Evolutionary conservation across 2,329 filamentous ascomycete genomes (phyloP).

Genomic region (Pseudocercospora cruenta): DNA sequence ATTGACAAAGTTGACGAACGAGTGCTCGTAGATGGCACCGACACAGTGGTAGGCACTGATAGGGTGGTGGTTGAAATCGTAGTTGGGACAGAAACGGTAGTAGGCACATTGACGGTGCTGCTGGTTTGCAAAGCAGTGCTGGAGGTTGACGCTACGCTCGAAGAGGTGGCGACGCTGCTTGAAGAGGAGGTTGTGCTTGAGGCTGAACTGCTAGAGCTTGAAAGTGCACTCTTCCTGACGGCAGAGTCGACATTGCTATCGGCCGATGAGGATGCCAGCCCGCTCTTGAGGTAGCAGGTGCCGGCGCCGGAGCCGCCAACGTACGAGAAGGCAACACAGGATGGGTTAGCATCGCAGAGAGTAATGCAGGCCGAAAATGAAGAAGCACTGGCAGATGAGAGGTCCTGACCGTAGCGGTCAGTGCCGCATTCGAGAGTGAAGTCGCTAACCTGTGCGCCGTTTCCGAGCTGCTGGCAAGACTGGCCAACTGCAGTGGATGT

Average conservation of each 20-base stretch:
- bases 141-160: background rate
- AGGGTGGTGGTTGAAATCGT: too few species aligned
- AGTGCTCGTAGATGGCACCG: too few species aligned
- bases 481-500: background rate
- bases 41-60: too few species aligned
- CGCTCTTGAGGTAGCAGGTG: background rate
- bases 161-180: too few species aligned
- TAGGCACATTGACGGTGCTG: too few species aligned
- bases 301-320: background rate
- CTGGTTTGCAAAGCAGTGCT: background rate
- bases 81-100: too few species aligned
- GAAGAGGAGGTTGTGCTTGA: background rate
- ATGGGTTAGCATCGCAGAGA: background rate
- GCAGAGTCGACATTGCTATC: background rate
- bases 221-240: background rate
- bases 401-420: slow-evolving; percentile 32
- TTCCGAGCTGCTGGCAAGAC: slow-evolving; percentile 1
- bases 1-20: too few species aligned
- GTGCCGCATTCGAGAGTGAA: slow-evolving; percentile 24
- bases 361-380: slow-evolving; percentile 31
- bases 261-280: background rate
- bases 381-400: slow-evolving; percentile 15
- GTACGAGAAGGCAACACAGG: background rate
- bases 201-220: background rate
- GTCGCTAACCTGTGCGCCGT: slow-evolving; percentile 5